phyloP scores from a whole-genome alignment of 2,329 filamentous ascomycete species.

The Ophiosphaerella herpotricha region DNA sequence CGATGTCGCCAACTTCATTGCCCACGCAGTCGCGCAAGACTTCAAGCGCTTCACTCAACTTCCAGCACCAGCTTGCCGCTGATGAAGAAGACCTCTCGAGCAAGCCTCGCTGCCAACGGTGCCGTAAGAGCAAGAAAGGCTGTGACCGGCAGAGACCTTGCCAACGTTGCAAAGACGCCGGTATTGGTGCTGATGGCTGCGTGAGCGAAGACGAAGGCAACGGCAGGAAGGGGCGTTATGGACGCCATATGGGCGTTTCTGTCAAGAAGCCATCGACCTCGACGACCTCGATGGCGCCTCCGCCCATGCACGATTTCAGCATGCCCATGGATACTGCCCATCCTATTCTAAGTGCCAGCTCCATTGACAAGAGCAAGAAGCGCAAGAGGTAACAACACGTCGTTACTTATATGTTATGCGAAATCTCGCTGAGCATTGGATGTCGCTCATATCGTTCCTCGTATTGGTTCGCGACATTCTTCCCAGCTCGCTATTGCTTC shows the following conservation, averaged over 20 bases:
- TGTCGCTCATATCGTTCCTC: slow-evolving; percentile 1
- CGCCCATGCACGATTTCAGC: slow-evolving; percentile 40
- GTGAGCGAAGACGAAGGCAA: slow-evolving; percentile 98
- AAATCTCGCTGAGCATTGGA: not conserved
- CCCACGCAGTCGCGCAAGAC: slow-evolving; percentile 74
- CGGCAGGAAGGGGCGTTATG: slow-evolving; percentile 91
- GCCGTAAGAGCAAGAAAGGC: slow-evolving; percentile 99
- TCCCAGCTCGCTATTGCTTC: slow-evolving; percentile 9
- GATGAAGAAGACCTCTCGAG: slow-evolving; percentile 91
- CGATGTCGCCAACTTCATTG: slow-evolving; percentile 64
- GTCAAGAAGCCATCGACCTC: slow-evolving; percentile 59
- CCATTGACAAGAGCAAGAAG: slow-evolving; percentile 68
- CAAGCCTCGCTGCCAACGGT: slow-evolving; percentile 96
- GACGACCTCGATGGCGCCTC: slow-evolving; percentile 40
- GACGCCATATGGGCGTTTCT: slow-evolving; percentile 69
- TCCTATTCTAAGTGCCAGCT: slow-evolving; percentile 19
- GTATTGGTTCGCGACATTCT: slow-evolving; percentile 11
- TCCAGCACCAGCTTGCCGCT: slow-evolving; percentile 63
- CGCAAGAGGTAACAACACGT: slow-evolving; percentile 61
- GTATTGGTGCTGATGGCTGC: slow-evolving; percentile 89
- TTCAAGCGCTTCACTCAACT: slow-evolving; percentile 71
- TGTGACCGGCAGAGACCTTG: slow-evolving; percentile 96
- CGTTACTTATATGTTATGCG: not conserved
- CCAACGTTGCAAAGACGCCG: slow-evolving; percentile 92
- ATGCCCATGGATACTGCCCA: slow-evolving; percentile 21